Evolutionary conservation across 345 rosid genomes (phyloP).

Genomic region (Dipteronia dyeriana): DNA sequence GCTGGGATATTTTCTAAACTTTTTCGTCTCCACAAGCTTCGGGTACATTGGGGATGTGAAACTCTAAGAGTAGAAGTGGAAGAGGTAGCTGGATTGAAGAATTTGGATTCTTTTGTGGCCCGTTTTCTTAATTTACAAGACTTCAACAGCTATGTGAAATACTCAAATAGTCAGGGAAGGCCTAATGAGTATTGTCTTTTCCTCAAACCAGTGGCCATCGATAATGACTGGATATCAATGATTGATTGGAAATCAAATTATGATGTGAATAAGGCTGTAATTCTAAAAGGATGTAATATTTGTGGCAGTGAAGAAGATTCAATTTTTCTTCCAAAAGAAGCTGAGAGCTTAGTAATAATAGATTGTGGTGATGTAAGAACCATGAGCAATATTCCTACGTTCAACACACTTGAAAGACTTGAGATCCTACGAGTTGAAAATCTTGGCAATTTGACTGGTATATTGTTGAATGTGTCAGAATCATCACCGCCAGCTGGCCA

Average conservation of each 20-base stretch:
- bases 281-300: background rate
- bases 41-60: background rate
- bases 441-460: background rate
- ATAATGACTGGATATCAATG: no score
- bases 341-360: background rate
- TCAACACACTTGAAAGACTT: conserved; percentile 2
- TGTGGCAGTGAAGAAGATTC: background rate
- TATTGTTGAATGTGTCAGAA: background rate
- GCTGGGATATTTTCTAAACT: conserved; percentile 14
- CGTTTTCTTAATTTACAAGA: background rate
- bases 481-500: background rate
- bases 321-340: background rate
- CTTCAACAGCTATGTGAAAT: background rate
- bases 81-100: conserved; percentile 17
- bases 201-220: background rate
- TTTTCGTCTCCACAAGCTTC: background rate
- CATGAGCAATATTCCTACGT: background rate
- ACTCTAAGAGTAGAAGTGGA: background rate
- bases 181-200: background rate
- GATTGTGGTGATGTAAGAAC: background rate
- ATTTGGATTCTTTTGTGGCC: background rate
- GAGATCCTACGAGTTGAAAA: background rate
- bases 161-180: background rate
- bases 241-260: background rate
- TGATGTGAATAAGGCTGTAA: background rate